A percentile compares a stretch with the other conserved stretches of the same genome.
Conservation (phyloP, 306 rosid genomes). For the Quercus alba region DNA sequence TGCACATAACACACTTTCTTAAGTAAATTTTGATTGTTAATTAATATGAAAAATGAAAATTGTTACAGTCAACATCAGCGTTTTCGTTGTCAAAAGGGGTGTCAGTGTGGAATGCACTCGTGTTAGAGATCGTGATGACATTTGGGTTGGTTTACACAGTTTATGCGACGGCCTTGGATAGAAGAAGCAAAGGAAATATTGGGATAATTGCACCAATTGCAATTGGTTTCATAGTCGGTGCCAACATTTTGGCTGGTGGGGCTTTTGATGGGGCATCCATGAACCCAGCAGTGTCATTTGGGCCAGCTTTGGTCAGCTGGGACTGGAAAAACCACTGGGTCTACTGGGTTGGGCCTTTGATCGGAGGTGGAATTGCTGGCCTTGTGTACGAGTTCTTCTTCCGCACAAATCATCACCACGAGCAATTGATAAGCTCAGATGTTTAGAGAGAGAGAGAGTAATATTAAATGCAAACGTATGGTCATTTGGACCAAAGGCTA, state of each 20-base stretch:
- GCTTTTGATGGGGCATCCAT: neutral
- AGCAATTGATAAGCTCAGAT: no score
- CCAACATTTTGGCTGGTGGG: conserved; percentile 5
- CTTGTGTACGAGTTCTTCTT: neutral
- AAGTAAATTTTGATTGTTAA: no score
- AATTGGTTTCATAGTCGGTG: neutral
- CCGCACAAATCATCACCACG: no score
- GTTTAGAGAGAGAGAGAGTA: no score
- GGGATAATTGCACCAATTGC: conserved; percentile 1
- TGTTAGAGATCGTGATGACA: neutral
- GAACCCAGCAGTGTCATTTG: neutral
- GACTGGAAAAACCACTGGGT: neutral
- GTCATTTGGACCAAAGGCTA: no score
- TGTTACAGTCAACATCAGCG: neutral
- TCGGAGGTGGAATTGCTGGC: conserved; percentile 1
- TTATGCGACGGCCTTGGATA: no score
- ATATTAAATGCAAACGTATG: no score
- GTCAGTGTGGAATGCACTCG: neutral
- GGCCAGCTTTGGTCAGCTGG: conserved; percentile 4
- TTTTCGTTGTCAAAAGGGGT: neutral
- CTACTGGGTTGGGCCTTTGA: conserved; percentile 7
- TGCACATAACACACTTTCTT: no score
- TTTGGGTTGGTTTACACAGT: neutral
- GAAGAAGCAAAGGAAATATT: neutral
- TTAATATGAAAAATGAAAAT: no score